Base-by-base conservation (phyloP, 2,329 filamentous ascomycete species). In the Rhexocercosporidium sp. region DNA sequence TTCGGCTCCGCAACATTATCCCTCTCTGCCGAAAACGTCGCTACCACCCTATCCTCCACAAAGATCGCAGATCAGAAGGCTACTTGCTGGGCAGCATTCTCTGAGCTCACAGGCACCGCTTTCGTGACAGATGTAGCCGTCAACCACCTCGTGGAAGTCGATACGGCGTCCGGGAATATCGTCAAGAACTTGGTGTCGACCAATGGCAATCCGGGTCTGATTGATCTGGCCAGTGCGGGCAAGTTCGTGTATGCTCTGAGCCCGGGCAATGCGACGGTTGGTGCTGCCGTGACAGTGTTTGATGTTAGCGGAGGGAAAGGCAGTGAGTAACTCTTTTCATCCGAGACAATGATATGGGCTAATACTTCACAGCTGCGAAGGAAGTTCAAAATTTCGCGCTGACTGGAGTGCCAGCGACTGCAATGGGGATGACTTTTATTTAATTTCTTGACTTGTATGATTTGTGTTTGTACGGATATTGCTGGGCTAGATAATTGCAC, bases 31-130 rank as follows among this genome's bases (percentile, higher is more conserved):
- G n/a, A 18, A 31, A 61, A 61, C 25, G 41, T 9, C 20, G 47
- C 47, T 44, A 53, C 4, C 11, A 51, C 34, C n/a, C n/a, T 39
- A 44, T 77, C 85, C 85, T 1, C 22, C 1, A 71, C 71, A 6
- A 70, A 73, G 0, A 77, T 90, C 14, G 77, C 78, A 0, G 84
- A 80, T 44, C 88, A 90, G 72, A 75, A 68, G 7, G 87, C 87
- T 0, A 89, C 86, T 0, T 90, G 87, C 75, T 90, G 88, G 88
- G 81, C 79, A 0, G 79, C 85, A 0, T 78, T 88, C 47, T 85
- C 84, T 0, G 66, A 77, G 0, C 75, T 77, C 0, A 86, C 84
- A 0, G 77, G 79, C 8, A 85, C 81, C 0, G 85, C 83, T 0
- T 91, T 87, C 66, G 85, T 90, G 3, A 85, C 86, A 0, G 88